Conservation (phyloP, 257 asterid species). For the Leptodermis oblonga region DNA sequence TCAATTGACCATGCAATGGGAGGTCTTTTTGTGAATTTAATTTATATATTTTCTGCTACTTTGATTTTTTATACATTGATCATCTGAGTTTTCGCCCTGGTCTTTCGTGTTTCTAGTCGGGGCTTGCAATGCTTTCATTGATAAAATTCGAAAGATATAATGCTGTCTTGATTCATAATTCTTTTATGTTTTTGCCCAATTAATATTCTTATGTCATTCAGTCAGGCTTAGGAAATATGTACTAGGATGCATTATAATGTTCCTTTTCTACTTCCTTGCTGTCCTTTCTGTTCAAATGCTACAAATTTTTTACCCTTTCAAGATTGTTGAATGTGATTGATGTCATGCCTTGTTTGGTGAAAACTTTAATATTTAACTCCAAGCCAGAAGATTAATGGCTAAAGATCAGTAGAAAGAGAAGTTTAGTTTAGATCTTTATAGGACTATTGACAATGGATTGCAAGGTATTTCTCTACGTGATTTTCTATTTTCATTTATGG, state of each 20-base stretch:
- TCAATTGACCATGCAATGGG: neutral
- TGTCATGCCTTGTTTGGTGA: neutral
- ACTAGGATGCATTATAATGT: neutral
- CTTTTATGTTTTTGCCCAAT: neutral
- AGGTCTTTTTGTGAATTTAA: neutral
- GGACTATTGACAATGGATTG: neutral
- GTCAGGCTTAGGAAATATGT: neutral
- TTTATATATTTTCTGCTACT: conserved; percentile 1
- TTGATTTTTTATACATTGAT: neutral
- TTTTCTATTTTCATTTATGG: neutral
- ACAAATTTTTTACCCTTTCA: neutral
- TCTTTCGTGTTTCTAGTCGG: neutral
- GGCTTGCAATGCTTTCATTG: neutral
- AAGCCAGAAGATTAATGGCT: neutral
- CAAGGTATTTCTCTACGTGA: neutral
- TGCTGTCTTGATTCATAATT: neutral
- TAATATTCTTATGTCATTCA: neutral
- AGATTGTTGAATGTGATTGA: neutral
- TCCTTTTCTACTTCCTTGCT: neutral
- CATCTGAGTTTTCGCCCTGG: neutral
- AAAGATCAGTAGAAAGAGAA: neutral
- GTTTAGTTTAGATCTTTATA: neutral
- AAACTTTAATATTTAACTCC: neutral
- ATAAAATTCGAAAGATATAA: neutral
- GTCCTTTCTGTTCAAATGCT: neutral